Percentiles rank a stretch among this genome's conserved stretches.
Evolutionary conservation across 495 filamentous ascomycete genomes (phyloP).

Genomic region (Pyrenopolyporus hunteri): DNA sequence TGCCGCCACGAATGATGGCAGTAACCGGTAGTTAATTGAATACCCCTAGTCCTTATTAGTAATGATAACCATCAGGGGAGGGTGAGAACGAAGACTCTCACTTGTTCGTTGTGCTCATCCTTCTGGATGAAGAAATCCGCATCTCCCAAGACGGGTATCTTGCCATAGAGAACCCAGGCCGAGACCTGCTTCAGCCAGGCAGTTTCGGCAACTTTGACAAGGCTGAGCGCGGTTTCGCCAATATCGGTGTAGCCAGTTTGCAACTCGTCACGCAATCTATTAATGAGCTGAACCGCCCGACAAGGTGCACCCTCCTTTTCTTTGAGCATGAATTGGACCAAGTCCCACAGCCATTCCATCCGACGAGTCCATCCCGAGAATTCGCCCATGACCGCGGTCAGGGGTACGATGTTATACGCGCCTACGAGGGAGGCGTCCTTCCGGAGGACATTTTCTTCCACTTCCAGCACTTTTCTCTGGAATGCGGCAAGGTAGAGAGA

Average conservation of each 20-base stretch:
- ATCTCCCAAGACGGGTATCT: constrained; percentile 72
- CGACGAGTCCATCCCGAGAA: constrained; percentile 84
- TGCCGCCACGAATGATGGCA: constrained; percentile 79
- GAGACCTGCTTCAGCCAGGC: constrained; percentile 91
- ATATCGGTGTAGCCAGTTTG: constrained; percentile 91
- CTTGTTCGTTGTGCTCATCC: constrained; percentile 47
- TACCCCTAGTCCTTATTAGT: constrained; percentile 54
- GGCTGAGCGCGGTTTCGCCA: constrained; percentile 69
- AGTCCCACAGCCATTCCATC: constrained; percentile 85
- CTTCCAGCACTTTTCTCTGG: constrained; percentile 80
- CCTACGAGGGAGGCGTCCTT: constrained; percentile 77
- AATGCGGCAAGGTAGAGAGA: constrained; percentile 76
- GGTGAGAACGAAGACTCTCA: constrained; percentile 13
- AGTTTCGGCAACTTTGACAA: constrained; percentile 79
- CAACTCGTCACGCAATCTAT: constrained; percentile 71
- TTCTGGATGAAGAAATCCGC: constrained; percentile 81
- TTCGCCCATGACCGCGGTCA: constrained; percentile 81
- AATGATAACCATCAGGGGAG: neutral
- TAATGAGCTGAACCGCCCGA: constrained; percentile 67
- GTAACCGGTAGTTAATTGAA: constrained; percentile 57
- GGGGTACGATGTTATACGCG: constrained; percentile 88
- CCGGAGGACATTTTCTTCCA: constrained; percentile 77
- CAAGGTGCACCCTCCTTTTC: constrained; percentile 49
- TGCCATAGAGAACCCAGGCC: constrained; percentile 88
- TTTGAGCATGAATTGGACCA: constrained; percentile 66